A percentile compares a stretch with the other conserved stretches of the same genome.
Conservation (phyloP, 2,329 filamentous ascomycete genomes). For the Sarocladium strictum region DNA sequence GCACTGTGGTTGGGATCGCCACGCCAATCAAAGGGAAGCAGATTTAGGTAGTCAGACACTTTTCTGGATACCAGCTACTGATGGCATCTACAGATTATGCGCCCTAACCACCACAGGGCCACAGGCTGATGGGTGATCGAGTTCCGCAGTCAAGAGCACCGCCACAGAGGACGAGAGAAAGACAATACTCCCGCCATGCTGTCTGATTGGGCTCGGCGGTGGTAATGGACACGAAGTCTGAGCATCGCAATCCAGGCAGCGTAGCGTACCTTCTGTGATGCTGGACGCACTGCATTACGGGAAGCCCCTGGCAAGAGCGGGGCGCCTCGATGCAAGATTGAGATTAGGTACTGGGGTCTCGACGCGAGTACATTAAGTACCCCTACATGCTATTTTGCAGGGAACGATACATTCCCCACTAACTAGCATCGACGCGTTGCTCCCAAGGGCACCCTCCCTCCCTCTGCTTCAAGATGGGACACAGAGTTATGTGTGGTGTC, state of each 20-base stretch:
- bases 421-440: background rate
- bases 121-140: no score
- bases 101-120: background rate
- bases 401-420: background rate
- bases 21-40: background rate
- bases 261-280: no score
- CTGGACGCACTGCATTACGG: no score
- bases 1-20: background rate
- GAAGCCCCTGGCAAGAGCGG: no score
- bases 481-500: background rate
- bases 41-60: background rate
- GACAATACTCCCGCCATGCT: no score
- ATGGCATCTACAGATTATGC: background rate
- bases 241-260: no score
- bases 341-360: background rate
- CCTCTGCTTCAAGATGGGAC: background rate
- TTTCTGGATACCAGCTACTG: background rate
- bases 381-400: background rate
- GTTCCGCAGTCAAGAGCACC: background rate
- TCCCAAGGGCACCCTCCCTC: background rate
- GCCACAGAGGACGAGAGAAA: background rate
- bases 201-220: no score
- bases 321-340: background rate
- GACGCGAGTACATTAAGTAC: background rate
- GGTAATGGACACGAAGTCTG: no score